Base-by-base conservation (phyloP, 768 basidiomycete species). In the Tylopilus rubrobrunneus region DNA sequence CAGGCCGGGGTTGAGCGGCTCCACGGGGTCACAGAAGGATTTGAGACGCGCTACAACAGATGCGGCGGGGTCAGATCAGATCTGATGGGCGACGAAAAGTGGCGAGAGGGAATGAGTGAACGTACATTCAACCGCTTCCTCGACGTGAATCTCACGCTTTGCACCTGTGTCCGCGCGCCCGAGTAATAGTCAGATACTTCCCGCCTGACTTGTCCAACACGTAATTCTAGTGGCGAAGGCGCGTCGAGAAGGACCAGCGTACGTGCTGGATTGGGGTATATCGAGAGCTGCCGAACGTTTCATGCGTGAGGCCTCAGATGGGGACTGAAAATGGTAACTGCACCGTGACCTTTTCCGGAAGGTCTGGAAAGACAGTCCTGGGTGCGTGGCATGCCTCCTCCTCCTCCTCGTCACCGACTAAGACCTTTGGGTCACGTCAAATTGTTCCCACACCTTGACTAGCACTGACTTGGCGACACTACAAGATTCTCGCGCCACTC, bases 71-170 rank as follows among this genome's bases (percentile, higher is more conserved):
- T 34, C 36, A 36, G 36, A n/a, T 8, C 37, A 39, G 37, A 7
- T 7, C 6, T n/a, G n/a, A 37, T 4, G 12, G 4, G 34, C 4
- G 14, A 36, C 34, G 12, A 15, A 14, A 36, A 12, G 37, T 14
- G 36, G 15, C 36, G 25, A 19, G 4, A 10, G 45, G 21, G 17
- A 39, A 45, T 42, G n/a, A 12, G 25, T 3, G 19, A 4, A 79
- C 88, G 56, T 68, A 95, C 95, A 73, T 73, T 97, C 95, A 31
- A 95, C 85, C 8, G 81, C 79, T 59, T 88, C 81, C 68, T 98
- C 96, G 31, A 93, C 77, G 12, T 80, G 82, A 62, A 98, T 89
- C 93, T 81, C 42, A 84, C 81, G 1, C 77, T 78, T 59, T 93
- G 89, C 23, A 93, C 83, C 45, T 81, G 78, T 1, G 77, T 74